Conservation (phyloP, 805 yeast genomes). For the Starmerella stellata region DNA sequence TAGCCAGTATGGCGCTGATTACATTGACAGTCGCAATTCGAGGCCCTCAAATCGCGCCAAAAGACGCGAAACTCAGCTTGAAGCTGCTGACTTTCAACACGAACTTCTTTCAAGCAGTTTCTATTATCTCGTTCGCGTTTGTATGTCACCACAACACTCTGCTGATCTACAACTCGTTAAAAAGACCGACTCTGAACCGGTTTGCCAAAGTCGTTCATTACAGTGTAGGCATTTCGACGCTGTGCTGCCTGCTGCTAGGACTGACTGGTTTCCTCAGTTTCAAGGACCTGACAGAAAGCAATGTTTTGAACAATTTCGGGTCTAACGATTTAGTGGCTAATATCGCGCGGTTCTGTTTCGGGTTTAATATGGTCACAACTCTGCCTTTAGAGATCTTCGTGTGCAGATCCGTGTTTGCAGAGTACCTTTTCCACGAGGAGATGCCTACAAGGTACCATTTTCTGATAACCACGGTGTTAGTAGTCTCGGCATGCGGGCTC, state of each 20-base stretch:
- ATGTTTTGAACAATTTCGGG: constrained; percentile 72
- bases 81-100: constrained; percentile 32
- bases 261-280: constrained; percentile 60
- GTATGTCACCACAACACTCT: constrained; percentile 93
- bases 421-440: constrained; percentile 28
- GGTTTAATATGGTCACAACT: constrained; percentile 81
- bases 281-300: constrained; percentile 66
- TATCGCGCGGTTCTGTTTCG: constrained; percentile 78
- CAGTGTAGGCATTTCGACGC: constrained; percentile 63
- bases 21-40: constrained; percentile 52
- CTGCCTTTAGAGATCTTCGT: constrained; percentile 84
- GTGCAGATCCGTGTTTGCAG: constrained; percentile 68
- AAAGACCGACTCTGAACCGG: constrained; percentile 54
- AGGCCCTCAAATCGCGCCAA: constrained; percentile 39
- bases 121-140: constrained; percentile 87
- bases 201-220: constrained; percentile 67
- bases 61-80: constrained; percentile 24
- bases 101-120: constrained; percentile 68
- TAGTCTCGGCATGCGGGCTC: constrained; percentile 52
- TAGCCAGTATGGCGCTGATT: constrained; percentile 66
- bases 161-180: constrained; percentile 70
- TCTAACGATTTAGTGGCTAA: constrained; percentile 56
- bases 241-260: constrained; percentile 63
- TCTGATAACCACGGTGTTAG: constrained; percentile 44
- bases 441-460: constrained; percentile 28